These are phyloP conservation scores for Glomus cerebriforme DNA, from an alignment of 192 early-diverging fungal species.

Conservation along the genomic window DNA sequence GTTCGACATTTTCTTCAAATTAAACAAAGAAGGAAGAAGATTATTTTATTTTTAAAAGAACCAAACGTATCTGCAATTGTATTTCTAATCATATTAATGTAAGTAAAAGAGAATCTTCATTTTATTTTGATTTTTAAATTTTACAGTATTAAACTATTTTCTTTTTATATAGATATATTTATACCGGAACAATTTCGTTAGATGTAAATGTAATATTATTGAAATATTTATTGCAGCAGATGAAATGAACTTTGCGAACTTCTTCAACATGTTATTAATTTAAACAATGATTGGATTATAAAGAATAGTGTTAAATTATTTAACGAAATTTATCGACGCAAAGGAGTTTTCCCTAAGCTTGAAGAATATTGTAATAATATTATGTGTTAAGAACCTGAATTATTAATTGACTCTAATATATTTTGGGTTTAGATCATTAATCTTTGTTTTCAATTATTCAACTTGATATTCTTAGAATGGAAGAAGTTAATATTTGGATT, in stretches of 20 bases:
- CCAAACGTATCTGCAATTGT: neutral
- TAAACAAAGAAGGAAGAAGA: neutral
- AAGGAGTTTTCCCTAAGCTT: neutral
- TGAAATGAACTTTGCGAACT: neutral
- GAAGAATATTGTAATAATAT: neutral
- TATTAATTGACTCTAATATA: neutral
- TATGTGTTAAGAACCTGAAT: neutral
- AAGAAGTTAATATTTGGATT: slow-evolving; percentile 16
- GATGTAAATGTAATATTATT: neutral
- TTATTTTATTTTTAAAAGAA: slow-evolving; percentile 4
- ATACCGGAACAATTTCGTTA: neutral
- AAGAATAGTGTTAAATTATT: neutral
- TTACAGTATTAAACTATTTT: too few relatives aligned
- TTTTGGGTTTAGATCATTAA: slow-evolving; percentile 3
- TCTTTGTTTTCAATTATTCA: slow-evolving; percentile 1
- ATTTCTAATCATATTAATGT: slow-evolving; percentile 13
- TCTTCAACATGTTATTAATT: slow-evolving; percentile 3
- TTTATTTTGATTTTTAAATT: too few relatives aligned
- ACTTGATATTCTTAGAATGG: neutral
- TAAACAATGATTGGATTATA: neutral
- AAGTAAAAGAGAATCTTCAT: too few relatives aligned
- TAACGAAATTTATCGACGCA: neutral
- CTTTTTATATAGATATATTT: neutral
- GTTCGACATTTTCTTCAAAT: neutral
- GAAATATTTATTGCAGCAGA: slow-evolving; percentile 14